Evolutionary conservation across 768 basidiomycete species (phyloP), one percentile per base, ranked within the genome.

Genomic region (Trametes cingulata): DNA sequence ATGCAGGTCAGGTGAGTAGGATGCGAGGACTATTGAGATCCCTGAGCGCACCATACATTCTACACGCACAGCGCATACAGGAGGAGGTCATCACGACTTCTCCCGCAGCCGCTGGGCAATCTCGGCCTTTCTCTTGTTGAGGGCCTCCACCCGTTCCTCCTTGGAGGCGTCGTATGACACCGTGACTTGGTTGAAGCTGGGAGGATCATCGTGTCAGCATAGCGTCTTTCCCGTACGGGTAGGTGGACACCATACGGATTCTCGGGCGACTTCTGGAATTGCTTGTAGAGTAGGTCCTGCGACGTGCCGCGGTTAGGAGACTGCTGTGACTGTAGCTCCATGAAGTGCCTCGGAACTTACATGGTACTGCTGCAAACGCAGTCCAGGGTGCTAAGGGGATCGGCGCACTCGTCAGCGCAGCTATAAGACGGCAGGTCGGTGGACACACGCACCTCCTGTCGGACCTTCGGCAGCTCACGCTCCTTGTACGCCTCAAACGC

Each of bases 201-300:
- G 27, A 10, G 29, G 45, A 43, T 25, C 22, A 12, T 3, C 6
- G 24, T 14, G 13, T 62, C 22, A 58, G 51, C 47, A 25, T 8
- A 3, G 27, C 8, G 8, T 15, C 8, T 6, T 20, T n/a, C 10
- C 19, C 25, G 33, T 12, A 33, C 12, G 19, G 3, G 17, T 2
- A 24, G 19, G 1, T 41, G 39, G 40, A n/a, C n/a, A 1, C 73
- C 89, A 70, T 75, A 95, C 94, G 95, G 91, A 74, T 97, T 97
- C 62, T 97, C 95, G 0, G 94, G 92, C 1, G 91, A 88, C 74
- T 97, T 98, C 74, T 97, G 92, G 85, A 98, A 98, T 73, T 93
- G 86, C 75, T 96, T 97, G 83, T 84, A 88, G 48, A 97, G 76
- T 49, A 94, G 75, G 60, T 98, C 95, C 85, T 93, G 56, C 3